Conservation (phyloP, 176 grass and related monocot species). For the Musa schizocarpa region DNA sequence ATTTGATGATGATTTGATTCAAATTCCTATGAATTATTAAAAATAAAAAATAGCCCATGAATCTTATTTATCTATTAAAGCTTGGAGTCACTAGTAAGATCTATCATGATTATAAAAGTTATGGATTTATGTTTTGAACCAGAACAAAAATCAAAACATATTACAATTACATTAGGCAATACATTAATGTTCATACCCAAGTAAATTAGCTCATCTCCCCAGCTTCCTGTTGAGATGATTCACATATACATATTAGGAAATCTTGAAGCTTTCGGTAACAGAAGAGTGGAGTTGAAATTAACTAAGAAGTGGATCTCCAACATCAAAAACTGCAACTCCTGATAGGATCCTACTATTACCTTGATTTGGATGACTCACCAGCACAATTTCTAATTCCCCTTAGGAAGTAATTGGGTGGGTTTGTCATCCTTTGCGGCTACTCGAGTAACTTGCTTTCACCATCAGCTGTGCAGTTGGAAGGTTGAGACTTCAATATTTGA, state of each 20-base stretch:
- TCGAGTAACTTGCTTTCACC: background rate
- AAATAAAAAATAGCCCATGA: no score
- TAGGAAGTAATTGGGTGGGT: background rate
- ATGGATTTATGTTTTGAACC: background rate
- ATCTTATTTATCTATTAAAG: no score
- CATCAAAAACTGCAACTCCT: background rate
- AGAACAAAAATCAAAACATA: background rate
- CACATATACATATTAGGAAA: constrained; percentile 8
- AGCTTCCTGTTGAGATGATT: background rate
- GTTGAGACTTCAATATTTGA: background rate
- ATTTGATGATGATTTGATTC: no score
- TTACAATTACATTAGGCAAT: background rate
- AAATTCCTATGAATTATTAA: no score
- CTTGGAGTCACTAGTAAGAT: no score
- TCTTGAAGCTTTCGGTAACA: background rate
- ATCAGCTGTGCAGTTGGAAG: background rate
- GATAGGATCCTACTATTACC: background rate
- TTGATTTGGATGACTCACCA: no score
- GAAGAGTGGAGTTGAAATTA: background rate
- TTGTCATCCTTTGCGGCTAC: background rate
- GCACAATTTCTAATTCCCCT: no score
- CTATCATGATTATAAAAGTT: no score
- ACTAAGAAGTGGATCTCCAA: background rate
- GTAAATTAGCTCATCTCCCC: constrained; percentile 3
- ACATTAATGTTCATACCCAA: background rate